Evolutionary conservation across 164 flowering plant species (phyloP).

Genomic region (Malania oleifera): DNA sequence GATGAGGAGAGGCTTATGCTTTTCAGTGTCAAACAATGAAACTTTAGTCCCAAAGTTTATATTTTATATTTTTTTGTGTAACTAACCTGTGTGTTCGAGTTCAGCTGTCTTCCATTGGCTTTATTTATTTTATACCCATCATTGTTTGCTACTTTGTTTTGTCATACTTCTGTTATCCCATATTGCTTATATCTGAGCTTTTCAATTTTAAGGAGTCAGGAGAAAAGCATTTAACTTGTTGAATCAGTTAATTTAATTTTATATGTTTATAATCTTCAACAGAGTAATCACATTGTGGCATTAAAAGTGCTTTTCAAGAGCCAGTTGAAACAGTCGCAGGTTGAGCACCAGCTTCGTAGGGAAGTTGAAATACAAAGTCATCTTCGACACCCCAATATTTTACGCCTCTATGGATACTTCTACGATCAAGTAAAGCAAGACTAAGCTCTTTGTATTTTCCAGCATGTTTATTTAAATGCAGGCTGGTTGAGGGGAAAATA

Average conservation of each 20-base stretch:
- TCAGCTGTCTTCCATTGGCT: too few species aligned
- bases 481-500: too few species aligned
- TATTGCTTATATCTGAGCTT: not conserved
- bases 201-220: not conserved
- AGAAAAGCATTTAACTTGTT: not conserved
- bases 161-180: not conserved
- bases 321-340: conserved; percentile 92
- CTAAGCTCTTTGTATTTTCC: too few species aligned
- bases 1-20: too few species aligned
- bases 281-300: conserved; percentile 96
- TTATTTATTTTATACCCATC: too few species aligned
- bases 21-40: too few species aligned
- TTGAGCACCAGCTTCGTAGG: conserved; percentile 92
- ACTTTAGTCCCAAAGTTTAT: too few species aligned
- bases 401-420: conserved; percentile 90
- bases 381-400: conserved; percentile 80
- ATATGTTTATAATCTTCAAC: conserved; percentile 10
- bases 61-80: too few species aligned
- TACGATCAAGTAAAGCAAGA: conserved; percentile 69
- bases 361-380: conserved; percentile 97
- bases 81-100: too few species aligned
- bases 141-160: not conserved
- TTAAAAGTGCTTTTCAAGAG: conserved; percentile 91
- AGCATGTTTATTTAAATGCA: too few species aligned
- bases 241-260: not conserved